Base-by-base conservation (phyloP, 2,329 filamentous ascomycete species). In the Arachnopeziza araneosa region DNA sequence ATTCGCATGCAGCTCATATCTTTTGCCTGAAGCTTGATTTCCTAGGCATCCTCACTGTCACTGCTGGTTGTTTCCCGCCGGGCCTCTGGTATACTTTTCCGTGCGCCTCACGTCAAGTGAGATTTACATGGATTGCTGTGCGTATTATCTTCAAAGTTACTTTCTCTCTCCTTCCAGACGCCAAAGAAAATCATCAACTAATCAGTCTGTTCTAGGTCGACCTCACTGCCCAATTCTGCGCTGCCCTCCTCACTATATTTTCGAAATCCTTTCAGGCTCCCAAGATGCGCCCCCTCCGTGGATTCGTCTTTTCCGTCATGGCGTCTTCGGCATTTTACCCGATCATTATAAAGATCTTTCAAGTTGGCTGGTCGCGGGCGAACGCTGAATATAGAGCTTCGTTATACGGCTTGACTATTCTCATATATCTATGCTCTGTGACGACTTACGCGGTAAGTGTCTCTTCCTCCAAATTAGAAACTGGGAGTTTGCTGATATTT, bases 1-100 rank as follows among this genome's bases (percentile, higher is more conserved):
- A 78, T 64, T 78, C 76, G 19, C 55, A 68, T 32, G 30, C 30
- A 32, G 49, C 57, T 65, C 19, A 64, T 72, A 21, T 70, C 71
- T 62, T 74, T 7, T 78, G 75, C 74, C 64, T 76, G 12, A 67
- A 73, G 8, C 56, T 75, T 8, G 76, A 78, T 62, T 76, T 73
- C 59, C 63, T 71, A 1, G 74, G 72, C 21, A 78, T 78, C 54
- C 62, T 76, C 21, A 55, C 75, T 12, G 67, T 75, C 51, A 78
- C 73, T 32, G 56, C 76, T 21, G 75, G 74, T 1, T 32, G 30
- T 32, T 32, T 32, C 30, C 30, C 30, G 30, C 30, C 30, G 30
- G 30, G 30, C 30, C 30, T 32, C 30, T 32, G 30, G 30, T 32
- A 32, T 32, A 32, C 30, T 32, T 32, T 32, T 32, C 30, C 30